These are phyloP conservation scores for Arthrobotrys conoides DNA, from an alignment of 2,329 filamentous ascomycete genomes.

Conservation along the genomic window DNA sequence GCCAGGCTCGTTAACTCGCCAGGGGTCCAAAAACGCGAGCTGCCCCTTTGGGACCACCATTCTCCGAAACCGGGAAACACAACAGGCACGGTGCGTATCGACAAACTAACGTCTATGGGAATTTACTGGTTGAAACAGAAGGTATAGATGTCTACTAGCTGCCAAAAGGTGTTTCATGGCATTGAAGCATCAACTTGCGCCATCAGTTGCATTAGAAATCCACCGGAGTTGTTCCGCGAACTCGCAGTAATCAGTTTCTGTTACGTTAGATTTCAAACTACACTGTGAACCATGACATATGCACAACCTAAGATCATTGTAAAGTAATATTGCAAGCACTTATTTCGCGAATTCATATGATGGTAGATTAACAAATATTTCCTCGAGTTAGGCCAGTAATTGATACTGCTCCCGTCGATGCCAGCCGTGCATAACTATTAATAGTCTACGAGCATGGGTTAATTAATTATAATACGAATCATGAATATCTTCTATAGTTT, in stretches of 20 bases:
- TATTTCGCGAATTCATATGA: not conserved
- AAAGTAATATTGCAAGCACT: too few relatives aligned
- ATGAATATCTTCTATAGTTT: not conserved
- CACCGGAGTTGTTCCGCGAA: not conserved
- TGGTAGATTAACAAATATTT: not conserved
- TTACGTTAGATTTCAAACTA: not conserved
- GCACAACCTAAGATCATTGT: not conserved
- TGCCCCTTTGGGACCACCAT: constrained; percentile 35
- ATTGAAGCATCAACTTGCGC: constrained; percentile 4
- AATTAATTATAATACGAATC: not conserved
- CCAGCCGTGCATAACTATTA: not conserved
- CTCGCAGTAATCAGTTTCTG: not conserved
- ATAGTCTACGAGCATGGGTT: not conserved
- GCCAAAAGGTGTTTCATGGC: constrained; percentile 13
- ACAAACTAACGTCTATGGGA: constrained; percentile 13
- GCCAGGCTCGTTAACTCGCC: constrained; percentile 7
- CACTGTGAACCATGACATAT: not conserved
- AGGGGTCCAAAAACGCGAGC: constrained; percentile 45
- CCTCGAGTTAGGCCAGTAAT: not conserved
- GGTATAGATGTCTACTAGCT: constrained; percentile 25
- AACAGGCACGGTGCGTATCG: constrained; percentile 5
- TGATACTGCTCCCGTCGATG: not conserved
- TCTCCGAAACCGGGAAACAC: constrained; percentile 45
- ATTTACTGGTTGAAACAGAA: constrained; percentile 36
- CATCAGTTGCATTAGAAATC: not conserved